A percentile compares a stretch with the other conserved stretches of the same genome.
Evolutionary conservation across 2,329 filamentous ascomycete species (phyloP).

Genomic region (Clonostachys byssicola): DNA sequence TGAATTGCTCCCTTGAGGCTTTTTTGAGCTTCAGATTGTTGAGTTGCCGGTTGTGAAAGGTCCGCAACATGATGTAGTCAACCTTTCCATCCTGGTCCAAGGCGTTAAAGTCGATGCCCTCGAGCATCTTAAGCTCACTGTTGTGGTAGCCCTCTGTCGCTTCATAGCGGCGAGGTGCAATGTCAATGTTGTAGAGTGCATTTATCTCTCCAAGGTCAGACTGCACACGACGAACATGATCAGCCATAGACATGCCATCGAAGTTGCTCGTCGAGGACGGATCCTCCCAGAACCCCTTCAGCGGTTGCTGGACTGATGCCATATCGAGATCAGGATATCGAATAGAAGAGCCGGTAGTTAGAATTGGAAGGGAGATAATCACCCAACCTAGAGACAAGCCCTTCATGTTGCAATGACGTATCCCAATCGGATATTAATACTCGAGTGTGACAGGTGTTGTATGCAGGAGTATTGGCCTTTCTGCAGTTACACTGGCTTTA

Average conservation of each 20-base stretch:
- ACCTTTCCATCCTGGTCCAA: conserved; percentile 36
- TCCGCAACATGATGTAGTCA: conserved; percentile 41
- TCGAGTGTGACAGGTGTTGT: too few species aligned
- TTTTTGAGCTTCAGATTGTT: conserved; percentile 38
- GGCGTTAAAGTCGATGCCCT: conserved; percentile 14
- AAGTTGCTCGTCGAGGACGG: neutral
- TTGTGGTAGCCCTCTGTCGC: conserved; percentile 34
- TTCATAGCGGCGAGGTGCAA: conserved; percentile 31
- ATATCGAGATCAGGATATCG: too few species aligned
- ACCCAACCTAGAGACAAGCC: too few species aligned
- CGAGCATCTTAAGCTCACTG: conserved; percentile 27
- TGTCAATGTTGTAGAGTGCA: conserved; percentile 41
- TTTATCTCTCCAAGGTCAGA: conserved; percentile 41
- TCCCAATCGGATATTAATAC: too few species aligned
- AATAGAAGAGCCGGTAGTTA: too few species aligned
- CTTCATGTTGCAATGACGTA: too few species aligned
- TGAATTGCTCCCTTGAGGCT: conserved; percentile 25
- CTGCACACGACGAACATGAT: conserved; percentile 35
- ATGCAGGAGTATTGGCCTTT: too few species aligned
- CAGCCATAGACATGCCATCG: conserved; percentile 23
- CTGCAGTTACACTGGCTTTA: too few species aligned
- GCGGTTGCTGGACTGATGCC: too few species aligned
- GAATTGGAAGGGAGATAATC: too few species aligned
- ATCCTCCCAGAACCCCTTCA: neutral
- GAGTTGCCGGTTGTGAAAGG: conserved; percentile 11